Evolutionary conservation across 371 early-diverging fungal species (phyloP).

Genomic region (Syncephalastrum contaminatum): DNA sequence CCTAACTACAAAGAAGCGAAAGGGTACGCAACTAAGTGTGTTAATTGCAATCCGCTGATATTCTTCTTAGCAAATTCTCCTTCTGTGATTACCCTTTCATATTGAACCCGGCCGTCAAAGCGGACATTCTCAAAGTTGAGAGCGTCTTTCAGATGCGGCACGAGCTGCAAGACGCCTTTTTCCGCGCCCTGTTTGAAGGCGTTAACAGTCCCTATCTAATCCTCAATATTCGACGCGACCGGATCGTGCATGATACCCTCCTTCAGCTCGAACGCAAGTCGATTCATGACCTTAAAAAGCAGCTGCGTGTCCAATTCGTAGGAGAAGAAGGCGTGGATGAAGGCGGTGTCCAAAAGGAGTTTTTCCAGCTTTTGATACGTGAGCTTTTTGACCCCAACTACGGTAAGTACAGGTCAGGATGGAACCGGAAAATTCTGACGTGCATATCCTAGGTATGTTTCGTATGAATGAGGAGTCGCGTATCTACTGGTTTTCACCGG

Average conservation of each 20-base stretch:
- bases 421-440: neutral
- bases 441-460: conserved; percentile 67
- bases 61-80: conserved; percentile 50
- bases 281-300: conserved; percentile 83
- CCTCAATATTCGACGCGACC: conserved; percentile 79
- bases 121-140: conserved; percentile 80
- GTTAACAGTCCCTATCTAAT: conserved; percentile 84
- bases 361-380: conserved; percentile 87
- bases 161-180: conserved; percentile 73
- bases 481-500: conserved; percentile 85
- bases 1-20: conserved; percentile 73
- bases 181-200: conserved; percentile 85
- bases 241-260: conserved; percentile 75
- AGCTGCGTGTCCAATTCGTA: conserved; percentile 86
- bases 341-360: conserved; percentile 97
- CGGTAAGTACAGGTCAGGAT: conserved; percentile 43
- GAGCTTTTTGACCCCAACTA: conserved; percentile 92
- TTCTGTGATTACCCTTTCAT: conserved; percentile 82
- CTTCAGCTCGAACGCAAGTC: conserved; percentile 75
- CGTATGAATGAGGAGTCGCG: conserved; percentile 79
- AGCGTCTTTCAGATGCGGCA: conserved; percentile 79
- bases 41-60: neutral
- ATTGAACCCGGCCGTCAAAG: conserved; percentile 75
- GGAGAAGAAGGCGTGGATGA: conserved; percentile 89
- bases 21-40: conserved; percentile 29